Percentiles rank a stretch among this genome's conserved stretches.
Conservation (phyloP, 345 rosid genomes). For the Rhodomyrtus tomentosa region DNA sequence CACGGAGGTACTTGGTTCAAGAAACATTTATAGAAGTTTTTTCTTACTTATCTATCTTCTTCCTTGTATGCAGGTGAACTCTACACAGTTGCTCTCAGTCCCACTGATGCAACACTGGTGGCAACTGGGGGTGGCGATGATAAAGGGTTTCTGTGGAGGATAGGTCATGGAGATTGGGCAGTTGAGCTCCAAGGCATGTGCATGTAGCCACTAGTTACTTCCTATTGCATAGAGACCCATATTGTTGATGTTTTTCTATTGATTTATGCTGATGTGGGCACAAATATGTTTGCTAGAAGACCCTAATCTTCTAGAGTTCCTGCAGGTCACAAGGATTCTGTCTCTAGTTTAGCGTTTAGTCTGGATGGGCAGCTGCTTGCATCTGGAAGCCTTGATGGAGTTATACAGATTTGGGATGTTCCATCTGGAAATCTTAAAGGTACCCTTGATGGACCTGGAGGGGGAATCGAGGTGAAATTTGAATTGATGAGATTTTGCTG, state of each 20-base stretch:
- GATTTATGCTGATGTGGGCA: neutral
- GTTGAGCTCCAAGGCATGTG: slow-evolving; percentile 50
- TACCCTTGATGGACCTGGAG: slow-evolving; percentile 59
- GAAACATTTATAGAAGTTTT: neutral
- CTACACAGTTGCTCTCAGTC: slow-evolving; percentile 66
- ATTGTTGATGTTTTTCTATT: neutral
- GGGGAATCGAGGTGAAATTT: slow-evolving; percentile 57
- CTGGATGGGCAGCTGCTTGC: slow-evolving; percentile 70
- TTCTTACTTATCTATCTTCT: neutral
- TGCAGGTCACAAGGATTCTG: slow-evolving; percentile 81
- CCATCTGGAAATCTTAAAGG: slow-evolving; percentile 46
- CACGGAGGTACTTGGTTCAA: neutral
- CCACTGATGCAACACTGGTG: slow-evolving; percentile 64
- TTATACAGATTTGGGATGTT: slow-evolving; percentile 65
- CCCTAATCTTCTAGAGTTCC: neutral
- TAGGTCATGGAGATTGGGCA: slow-evolving; percentile 87
- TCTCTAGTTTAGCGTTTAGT: slow-evolving; percentile 66
- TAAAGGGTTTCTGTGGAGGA: slow-evolving; percentile 70
- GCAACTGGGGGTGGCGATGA: slow-evolving; percentile 97
- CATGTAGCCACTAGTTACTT: neutral
- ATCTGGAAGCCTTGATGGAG: slow-evolving; percentile 72
- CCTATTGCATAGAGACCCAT: neutral
- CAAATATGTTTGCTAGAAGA: neutral
- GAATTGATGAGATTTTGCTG: neutral
- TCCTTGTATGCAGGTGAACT: slow-evolving; percentile 43